Conservation (phyloP, 495 filamentous ascomycete genomes). For the Talaromyces liani region DNA sequence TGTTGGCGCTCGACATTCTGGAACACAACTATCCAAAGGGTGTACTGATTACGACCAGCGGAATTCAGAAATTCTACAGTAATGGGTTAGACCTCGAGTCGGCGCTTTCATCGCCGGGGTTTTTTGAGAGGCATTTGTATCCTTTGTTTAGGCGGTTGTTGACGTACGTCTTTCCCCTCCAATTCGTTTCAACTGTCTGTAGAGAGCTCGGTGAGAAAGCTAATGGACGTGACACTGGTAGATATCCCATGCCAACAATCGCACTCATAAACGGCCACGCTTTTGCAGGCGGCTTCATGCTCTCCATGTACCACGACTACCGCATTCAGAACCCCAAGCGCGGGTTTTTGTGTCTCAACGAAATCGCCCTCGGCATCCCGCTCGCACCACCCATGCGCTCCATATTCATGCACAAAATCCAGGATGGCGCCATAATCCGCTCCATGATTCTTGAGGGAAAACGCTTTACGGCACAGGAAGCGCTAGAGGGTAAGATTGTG, state of each 20-base stretch:
- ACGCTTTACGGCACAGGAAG: slow-evolving; percentile 52
- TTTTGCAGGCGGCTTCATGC: slow-evolving; percentile 73
- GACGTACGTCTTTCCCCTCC: slow-evolving; percentile 34
- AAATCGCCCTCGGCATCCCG: slow-evolving; percentile 68
- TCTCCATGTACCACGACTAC: slow-evolving; percentile 81
- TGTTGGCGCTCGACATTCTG: slow-evolving; percentile 64
- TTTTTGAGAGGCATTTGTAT: slow-evolving; percentile 50
- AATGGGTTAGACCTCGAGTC: slow-evolving; percentile 67
- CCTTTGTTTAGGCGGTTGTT: slow-evolving; percentile 51
- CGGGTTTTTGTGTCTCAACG: slow-evolving; percentile 70
- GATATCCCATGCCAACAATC: slow-evolving; percentile 78
- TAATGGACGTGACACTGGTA: slow-evolving; percentile 12
- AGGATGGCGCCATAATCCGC: slow-evolving; percentile 46
- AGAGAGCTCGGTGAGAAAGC: not conserved
- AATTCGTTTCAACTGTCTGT: too few relatives aligned
- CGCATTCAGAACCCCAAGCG: slow-evolving; percentile 59
- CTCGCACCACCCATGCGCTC: slow-evolving; percentile 62
- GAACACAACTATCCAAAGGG: slow-evolving; percentile 60
- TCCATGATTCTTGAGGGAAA: slow-evolving; percentile 60
- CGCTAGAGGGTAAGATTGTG: slow-evolving; percentile 56
- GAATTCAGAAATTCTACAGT: slow-evolving; percentile 71
- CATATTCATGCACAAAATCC: slow-evolving; percentile 65
- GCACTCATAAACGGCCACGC: slow-evolving; percentile 73
- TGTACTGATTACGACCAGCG: slow-evolving; percentile 66
- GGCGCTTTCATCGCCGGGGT: slow-evolving; percentile 40